Percentiles rank a stretch among this genome's conserved stretches.
These are phyloP conservation scores for Sporisorium reilianum DNA, from an alignment of 1,284 basidiomycete species.

Conservation along the genomic window DNA sequence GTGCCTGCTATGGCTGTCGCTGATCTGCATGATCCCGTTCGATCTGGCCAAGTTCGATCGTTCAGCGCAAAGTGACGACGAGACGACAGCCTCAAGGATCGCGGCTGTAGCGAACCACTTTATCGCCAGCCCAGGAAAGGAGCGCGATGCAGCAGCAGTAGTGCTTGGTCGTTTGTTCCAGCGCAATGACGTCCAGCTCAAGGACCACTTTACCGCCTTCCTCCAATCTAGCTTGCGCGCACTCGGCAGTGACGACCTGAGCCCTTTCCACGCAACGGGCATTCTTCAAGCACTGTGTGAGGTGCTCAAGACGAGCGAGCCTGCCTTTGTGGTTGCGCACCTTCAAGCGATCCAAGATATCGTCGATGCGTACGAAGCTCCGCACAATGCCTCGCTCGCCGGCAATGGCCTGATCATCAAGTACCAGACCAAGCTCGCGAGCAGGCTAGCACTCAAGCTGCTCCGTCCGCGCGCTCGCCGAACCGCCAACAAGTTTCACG, in stretches of 20 bases:
- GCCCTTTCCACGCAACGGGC: slow-evolving; percentile 73
- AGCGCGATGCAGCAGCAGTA: slow-evolving; percentile 81
- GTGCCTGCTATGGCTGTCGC: slow-evolving; percentile 89
- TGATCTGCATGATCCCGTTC: slow-evolving; percentile 95
- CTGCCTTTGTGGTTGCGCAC: slow-evolving; percentile 36
- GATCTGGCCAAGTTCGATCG: slow-evolving; percentile 84
- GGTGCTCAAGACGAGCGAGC: slow-evolving; percentile 75
- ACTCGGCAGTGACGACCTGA: slow-evolving; percentile 14
- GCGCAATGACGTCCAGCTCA: slow-evolving; percentile 70
- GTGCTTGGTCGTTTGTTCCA: slow-evolving; percentile 81
- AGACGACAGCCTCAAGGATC: slow-evolving; percentile 73
- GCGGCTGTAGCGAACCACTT: slow-evolving; percentile 76
- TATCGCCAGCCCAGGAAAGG: slow-evolving; percentile 79
- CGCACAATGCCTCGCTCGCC: slow-evolving; percentile 60
- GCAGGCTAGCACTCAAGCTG: slow-evolving; percentile 60
- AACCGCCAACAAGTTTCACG: slow-evolving; percentile 28
- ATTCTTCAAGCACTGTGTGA: slow-evolving; percentile 80
- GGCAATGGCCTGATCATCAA: slow-evolving; percentile 54
- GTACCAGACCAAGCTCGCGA: slow-evolving; percentile 63
- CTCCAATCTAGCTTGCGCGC: slow-evolving; percentile 16
- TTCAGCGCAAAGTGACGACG: slow-evolving; percentile 69
- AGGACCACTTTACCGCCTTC: slow-evolving; percentile 18
- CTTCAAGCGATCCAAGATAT: slow-evolving; percentile 43
- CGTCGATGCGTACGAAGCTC: slow-evolving; percentile 63
- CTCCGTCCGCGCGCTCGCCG: slow-evolving; percentile 42